phyloP scores from a whole-genome alignment of 164 flowering plant genomes.

The Nymphaea colorata region DNA sequence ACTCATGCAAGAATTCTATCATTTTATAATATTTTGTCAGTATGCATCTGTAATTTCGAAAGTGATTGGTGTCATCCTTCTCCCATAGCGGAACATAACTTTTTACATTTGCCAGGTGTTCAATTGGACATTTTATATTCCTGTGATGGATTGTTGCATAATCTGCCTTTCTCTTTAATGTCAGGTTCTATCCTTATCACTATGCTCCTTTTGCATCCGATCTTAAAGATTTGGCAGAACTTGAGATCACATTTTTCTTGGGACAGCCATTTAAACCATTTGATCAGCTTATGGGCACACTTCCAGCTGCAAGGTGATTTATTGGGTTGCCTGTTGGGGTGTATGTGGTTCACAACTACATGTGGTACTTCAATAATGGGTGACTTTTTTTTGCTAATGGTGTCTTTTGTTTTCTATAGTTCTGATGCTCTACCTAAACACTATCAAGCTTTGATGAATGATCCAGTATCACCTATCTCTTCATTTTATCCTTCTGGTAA shows the following conservation, averaged over 20 bases:
- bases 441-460: slow-evolving; percentile 73
- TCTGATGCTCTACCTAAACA: slow-evolving; percentile 71
- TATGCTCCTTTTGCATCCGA: slow-evolving; percentile 99
- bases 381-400: neutral
- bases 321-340: too few relatives aligned
- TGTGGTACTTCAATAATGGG: too few relatives aligned
- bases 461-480: slow-evolving; percentile 67
- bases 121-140: too few relatives aligned
- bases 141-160: too few relatives aligned
- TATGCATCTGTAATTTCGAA: too few relatives aligned
- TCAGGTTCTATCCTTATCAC: slow-evolving; percentile 96
- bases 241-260: slow-evolving; percentile 82
- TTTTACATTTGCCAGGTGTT: too few relatives aligned
- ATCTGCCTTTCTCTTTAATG: slow-evolving; percentile 3
- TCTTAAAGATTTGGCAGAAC: slow-evolving; percentile 65
- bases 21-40: too few relatives aligned
- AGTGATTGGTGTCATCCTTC: too few relatives aligned
- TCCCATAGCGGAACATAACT: too few relatives aligned
- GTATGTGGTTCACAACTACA: too few relatives aligned
- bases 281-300: slow-evolving; percentile 95
- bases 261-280: slow-evolving; percentile 97
- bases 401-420: slow-evolving; percentile 29
- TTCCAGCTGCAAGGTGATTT: slow-evolving; percentile 87
- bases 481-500: slow-evolving; percentile 82
- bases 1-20: too few relatives aligned